Conservation (phyloP, 345 rosid genomes). For the Geranium rotundifolium region DNA sequence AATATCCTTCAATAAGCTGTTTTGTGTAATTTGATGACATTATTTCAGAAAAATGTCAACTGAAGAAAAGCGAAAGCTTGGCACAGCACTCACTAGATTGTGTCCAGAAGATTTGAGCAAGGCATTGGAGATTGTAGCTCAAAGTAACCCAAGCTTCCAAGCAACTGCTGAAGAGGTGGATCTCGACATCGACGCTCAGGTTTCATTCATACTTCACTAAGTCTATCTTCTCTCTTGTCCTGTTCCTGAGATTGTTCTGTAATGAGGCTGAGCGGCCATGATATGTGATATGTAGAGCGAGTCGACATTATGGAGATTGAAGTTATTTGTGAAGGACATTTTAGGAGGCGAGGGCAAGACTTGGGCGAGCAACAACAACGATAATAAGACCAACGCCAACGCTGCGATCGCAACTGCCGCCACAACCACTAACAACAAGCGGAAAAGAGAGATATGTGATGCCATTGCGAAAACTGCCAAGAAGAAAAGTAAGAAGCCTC, state of each 20-base stretch:
- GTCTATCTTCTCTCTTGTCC: too few relatives aligned
- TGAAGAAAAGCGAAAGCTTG: conserved; percentile 62
- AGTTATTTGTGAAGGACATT: conserved; percentile 8
- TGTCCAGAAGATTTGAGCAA: conserved; percentile 58
- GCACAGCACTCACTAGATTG: conserved; percentile 41
- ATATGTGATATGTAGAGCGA: conserved; percentile 14
- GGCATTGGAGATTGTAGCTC: conserved; percentile 66
- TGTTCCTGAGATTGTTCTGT: too few relatives aligned
- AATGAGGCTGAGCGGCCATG: neutral
- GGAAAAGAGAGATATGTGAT: conserved; percentile 37
- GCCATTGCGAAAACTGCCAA: conserved; percentile 34
- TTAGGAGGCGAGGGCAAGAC: conserved; percentile 8
- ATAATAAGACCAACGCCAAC: neutral
- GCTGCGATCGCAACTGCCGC: neutral
- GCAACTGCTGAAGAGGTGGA: conserved; percentile 53
- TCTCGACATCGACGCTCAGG: conserved; percentile 75
- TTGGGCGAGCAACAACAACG: too few relatives aligned
- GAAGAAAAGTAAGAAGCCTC: conserved; percentile 30
- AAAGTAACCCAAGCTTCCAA: conserved; percentile 47
- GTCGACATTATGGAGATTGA: conserved; percentile 14
- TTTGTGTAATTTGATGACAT: neutral
- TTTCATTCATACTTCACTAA: conserved; percentile 5
- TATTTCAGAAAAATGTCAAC: conserved; percentile 47
- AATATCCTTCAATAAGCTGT: too few relatives aligned
- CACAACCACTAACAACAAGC: conserved; percentile 19